Evolutionary conservation across 2,329 filamentous ascomycete genomes (phyloP).

Genomic region (Pseudogymnoascus sp.): DNA sequence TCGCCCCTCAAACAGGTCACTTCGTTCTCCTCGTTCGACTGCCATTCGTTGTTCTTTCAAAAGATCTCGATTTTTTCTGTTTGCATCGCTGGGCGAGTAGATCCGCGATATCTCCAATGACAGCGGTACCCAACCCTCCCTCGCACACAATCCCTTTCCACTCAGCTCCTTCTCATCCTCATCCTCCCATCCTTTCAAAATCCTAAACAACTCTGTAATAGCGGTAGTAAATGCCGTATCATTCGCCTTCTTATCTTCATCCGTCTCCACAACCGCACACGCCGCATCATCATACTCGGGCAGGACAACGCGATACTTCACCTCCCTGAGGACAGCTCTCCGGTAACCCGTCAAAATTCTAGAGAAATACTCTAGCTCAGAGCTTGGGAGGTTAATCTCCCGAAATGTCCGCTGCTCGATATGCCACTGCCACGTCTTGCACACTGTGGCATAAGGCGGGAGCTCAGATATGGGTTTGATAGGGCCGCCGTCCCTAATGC

Average conservation of each 20-base stretch:
- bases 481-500: conserved; percentile 1
- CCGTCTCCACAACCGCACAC: conserved; percentile 15
- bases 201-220: conserved; percentile 10
- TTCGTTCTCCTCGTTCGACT: conserved; percentile 10
- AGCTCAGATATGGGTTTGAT: conserved; percentile 2
- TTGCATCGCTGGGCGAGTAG: conserved; percentile 15
- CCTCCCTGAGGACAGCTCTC: not conserved
- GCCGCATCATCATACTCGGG: conserved; percentile 14
- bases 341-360: conserved; percentile 11
- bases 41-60: not conserved
- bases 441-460: conserved; percentile 16
- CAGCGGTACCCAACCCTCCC: not conserved
- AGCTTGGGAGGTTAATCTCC: conserved; percentile 13
- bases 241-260: conserved; percentile 14
- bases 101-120: not conserved
- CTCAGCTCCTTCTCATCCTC: not conserved
- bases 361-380: conserved; percentile 12
- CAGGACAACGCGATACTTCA: conserved; percentile 14
- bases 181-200: conserved; percentile 12
- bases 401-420: conserved; percentile 15
- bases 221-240: conserved; percentile 14
- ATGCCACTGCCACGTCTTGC: conserved; percentile 14
- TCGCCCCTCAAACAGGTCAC: conserved; percentile 14
- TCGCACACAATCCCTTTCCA: not conserved
- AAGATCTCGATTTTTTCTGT: not conserved